Base-by-base conservation (phyloP, 176 grass and related monocot species). In the Carex parvula region DNA sequence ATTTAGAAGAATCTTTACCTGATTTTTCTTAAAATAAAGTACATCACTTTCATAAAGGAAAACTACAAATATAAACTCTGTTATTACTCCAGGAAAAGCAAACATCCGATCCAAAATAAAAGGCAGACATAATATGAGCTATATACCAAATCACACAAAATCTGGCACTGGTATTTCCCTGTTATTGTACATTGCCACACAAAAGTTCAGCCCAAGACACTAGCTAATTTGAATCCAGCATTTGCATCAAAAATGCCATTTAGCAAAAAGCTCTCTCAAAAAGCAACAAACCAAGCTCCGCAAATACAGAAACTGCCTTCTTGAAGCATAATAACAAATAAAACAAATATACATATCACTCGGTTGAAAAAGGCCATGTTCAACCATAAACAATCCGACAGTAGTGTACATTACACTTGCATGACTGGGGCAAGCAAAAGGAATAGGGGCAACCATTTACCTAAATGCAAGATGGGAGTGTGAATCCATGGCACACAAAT, bases 401-500 rank as follows among this genome's bases (percentile, higher is more conserved):
- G 17, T 82, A 75, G 17, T 82, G 15, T 67, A 56, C 16, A 30
- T 64, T 82, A 62, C 59, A 67, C 63, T 82, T 48, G 37, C n/a
- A 26, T 21, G 44, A 67, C 20, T 20, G 39, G 44, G 63, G 21
- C 14, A 82, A 82, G 6, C 29, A 82, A 20, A 24, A 65, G 60
- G 57, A 66, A 65, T 41, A 64, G 21, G 3, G 41, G 72, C 46
- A 53, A 77, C 3, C 22, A 48, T 81, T 89, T 84, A 99, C 78
- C 89, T 77, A 44, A 44, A 98, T 90, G 57, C 96, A 99, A 52
- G 91, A 88, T 26, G 96, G 91, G 72, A 99, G 75, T 56, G 90
- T 95, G 84, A 99, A 87, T 20, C 96, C 96, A 89, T 99, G 89
- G 85, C 96, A 99, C 22, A 95, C 8, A 29, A 94, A 99, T n/a